Percentiles rank a stretch among this genome's conserved stretches.
Conservation (phyloP, 345 rosid genomes). For the Clausena lansium region DNA sequence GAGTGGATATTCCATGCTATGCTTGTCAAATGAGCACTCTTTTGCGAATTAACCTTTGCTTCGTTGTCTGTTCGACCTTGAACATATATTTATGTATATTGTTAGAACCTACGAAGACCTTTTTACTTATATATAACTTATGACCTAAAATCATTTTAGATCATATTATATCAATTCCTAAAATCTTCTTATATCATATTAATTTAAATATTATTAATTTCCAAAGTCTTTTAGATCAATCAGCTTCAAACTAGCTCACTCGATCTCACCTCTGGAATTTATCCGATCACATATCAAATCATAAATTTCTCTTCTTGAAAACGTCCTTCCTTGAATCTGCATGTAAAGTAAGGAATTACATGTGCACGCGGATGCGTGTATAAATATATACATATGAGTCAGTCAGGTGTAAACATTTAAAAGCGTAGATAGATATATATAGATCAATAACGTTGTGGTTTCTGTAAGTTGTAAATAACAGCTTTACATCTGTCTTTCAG, state of each 20-base stretch:
- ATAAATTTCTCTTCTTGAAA: neutral
- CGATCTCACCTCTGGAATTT: no score
- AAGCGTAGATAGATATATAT: neutral
- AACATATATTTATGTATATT: neutral
- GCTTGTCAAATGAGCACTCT: conserved; percentile 45
- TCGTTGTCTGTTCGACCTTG: conserved; percentile 72
- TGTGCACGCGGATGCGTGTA: neutral
- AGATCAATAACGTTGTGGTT: neutral
- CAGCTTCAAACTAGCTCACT: no score
- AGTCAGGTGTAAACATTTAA: neutral
- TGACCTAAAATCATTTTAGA: neutral
- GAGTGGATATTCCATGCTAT: conserved; percentile 50
- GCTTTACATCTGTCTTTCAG: conserved; percentile 3
- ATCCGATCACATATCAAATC: neutral
- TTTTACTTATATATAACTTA: neutral
- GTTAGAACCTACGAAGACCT: conserved; percentile 4
- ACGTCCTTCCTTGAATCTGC: no score
- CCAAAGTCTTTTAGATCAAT: no score
- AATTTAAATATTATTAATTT: no score
- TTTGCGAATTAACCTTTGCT: conserved; percentile 33
- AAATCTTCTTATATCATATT: no score
- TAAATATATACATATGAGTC: neutral
- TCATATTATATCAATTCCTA: no score
- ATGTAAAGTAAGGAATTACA: neutral
- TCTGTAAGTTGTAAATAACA: neutral